These are phyloP conservation scores for Diaporthe citriasiana DNA, from an alignment of 2,329 filamentous ascomycete genomes.

Conservation along the genomic window DNA sequence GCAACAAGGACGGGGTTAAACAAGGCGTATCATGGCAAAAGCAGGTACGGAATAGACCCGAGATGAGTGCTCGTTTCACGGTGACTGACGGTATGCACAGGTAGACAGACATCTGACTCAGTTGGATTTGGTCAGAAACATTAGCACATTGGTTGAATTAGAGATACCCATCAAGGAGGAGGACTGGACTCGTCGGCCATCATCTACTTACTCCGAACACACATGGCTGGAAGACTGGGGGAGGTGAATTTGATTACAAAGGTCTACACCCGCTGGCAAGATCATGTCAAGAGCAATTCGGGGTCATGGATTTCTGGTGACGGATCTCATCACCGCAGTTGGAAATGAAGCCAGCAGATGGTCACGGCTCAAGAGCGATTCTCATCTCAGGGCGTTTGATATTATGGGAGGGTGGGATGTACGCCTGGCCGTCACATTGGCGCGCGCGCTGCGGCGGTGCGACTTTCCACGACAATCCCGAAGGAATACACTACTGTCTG, in stretches of 20 bases:
- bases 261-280: neutral
- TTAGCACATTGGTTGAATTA: neutral
- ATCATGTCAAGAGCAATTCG: neutral
- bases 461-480: neutral
- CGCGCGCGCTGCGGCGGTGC: neutral
- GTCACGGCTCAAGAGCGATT: neutral
- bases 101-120: neutral
- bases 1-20: neutral
- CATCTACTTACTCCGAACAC: neutral
- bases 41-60: conserved; percentile 3
- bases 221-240: neutral
- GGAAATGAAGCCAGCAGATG: neutral
- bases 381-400: neutral
- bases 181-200: neutral
- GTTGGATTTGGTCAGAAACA: neutral
- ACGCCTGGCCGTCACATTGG: neutral
- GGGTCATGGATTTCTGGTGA: too few relatives aligned
- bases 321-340: neutral
- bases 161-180: conserved; percentile 11
- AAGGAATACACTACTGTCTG: neutral
- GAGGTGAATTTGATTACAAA: too few relatives aligned
- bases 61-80: neutral
- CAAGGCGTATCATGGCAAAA: neutral
- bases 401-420: neutral
- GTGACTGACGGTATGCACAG: neutral